Conservation (phyloP, 768 basidiomycete genomes). For the Suillus ampliporus region DNA sequence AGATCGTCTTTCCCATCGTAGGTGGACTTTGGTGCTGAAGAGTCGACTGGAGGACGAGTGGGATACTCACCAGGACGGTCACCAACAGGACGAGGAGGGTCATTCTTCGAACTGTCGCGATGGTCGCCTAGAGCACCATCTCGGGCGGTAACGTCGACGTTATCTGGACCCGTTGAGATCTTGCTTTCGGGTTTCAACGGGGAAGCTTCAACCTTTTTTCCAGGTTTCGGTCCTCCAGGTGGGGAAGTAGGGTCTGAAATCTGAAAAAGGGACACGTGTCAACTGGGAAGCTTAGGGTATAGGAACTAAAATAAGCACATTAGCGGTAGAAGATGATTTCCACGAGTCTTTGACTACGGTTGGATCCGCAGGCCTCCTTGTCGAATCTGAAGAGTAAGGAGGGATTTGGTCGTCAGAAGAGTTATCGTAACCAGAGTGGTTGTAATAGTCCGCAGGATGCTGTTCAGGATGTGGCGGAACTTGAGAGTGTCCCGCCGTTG, state of each 20-base stretch:
- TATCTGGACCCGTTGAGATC: conserved; percentile 16
- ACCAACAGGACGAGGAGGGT: conserved; percentile 17
- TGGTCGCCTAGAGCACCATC: conserved; percentile 11
- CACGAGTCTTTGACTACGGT: conserved; percentile 25
- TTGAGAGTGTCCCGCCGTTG: conserved; percentile 38
- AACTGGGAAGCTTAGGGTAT: conserved; percentile 6
- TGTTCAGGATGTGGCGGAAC: conserved; percentile 46
- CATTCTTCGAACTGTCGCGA: conserved; percentile 17
- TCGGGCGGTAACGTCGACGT: conserved; percentile 16
- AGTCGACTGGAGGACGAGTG: conserved; percentile 28
- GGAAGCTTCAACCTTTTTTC: conserved; percentile 8
- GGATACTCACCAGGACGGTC: conserved; percentile 39
- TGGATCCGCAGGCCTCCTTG: conserved; percentile 25
- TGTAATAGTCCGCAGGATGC: conserved; percentile 28
- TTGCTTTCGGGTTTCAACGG: conserved; percentile 16
- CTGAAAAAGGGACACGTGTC: conserved; percentile 23
- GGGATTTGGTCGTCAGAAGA: conserved; percentile 17
- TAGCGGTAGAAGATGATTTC: conserved; percentile 14
- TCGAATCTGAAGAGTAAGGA: conserved; percentile 29
- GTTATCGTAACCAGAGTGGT: conserved; percentile 17
- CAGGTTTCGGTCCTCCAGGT: conserved; percentile 33
- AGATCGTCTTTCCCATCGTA: conserved; percentile 37
- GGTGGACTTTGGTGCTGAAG: conserved; percentile 27
- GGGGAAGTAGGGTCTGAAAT: conserved; percentile 31
- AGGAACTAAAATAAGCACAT: conserved; percentile 37